Percentiles rank a stretch among this genome's conserved stretches.
Evolutionary conservation across 257 asterid genomes (phyloP).

Genomic region (Orobanche coerulescens): DNA sequence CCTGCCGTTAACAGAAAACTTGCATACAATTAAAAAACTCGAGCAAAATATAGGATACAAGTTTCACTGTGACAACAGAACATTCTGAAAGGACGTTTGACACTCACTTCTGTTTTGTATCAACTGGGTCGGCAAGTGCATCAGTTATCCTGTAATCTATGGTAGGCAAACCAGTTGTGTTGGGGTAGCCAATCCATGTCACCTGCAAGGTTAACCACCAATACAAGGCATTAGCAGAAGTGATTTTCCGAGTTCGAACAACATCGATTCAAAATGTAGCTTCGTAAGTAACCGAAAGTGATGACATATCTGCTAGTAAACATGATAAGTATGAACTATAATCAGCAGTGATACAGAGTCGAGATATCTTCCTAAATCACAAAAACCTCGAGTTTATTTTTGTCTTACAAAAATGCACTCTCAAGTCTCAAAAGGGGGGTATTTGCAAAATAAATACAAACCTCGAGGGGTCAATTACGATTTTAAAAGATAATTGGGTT

Average conservation of each 20-base stretch:
- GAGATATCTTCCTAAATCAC: too few relatives aligned
- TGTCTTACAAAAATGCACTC: too few relatives aligned
- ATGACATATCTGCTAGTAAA: constrained; percentile 1
- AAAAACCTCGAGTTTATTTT: too few relatives aligned
- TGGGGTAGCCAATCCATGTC: constrained; percentile 99
- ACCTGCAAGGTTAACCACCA: constrained; percentile 47
- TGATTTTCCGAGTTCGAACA: not conserved
- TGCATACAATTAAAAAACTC: constrained; percentile 6
- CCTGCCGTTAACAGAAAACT: constrained; percentile 43
- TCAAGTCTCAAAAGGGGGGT: too few relatives aligned
- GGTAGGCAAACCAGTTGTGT: constrained; percentile 94
- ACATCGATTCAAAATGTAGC: constrained; percentile 1
- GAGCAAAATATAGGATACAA: constrained; percentile 15
- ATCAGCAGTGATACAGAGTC: not conserved
- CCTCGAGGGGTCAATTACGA: too few relatives aligned
- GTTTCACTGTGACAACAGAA: constrained; percentile 1
- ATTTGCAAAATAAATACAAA: too few relatives aligned
- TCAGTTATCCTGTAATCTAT: constrained; percentile 95
- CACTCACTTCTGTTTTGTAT: constrained; percentile 68
- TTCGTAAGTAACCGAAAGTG: not conserved
- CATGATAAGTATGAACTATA: constrained; percentile 7
- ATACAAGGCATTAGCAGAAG: constrained; percentile 16
- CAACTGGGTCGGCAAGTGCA: constrained; percentile 77
- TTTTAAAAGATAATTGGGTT: too few relatives aligned
- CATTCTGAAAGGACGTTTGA: not conserved